Evolutionary conservation across 116 monocot species (phyloP).

Genomic region (Cymodocea nodosa): DNA sequence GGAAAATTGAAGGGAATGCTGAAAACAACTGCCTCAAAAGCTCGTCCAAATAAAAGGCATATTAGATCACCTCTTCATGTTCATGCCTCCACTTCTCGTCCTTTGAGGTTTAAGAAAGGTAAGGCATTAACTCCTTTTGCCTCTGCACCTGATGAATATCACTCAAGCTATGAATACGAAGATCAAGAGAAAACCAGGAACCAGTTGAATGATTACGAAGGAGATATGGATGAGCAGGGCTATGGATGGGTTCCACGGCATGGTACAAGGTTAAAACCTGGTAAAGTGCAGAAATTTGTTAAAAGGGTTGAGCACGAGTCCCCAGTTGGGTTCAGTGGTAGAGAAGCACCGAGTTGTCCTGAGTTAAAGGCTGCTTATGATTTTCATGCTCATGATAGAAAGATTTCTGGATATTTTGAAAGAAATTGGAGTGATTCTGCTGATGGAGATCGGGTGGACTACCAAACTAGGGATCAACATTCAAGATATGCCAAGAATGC

Average conservation of each 20-base stretch:
- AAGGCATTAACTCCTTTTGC: neutral
- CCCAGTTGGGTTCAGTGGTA: constrained; percentile 5
- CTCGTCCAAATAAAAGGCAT: constrained; percentile 4
- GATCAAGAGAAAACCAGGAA: neutral
- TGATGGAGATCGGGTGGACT: constrained; percentile 12
- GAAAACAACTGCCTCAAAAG: constrained; percentile 26
- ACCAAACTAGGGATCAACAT: neutral
- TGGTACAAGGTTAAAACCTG: constrained; percentile 15
- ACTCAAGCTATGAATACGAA: neutral
- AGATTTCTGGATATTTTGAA: constrained; percentile 6
- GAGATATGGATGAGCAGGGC: constrained; percentile 11
- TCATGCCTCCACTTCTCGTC: constrained; percentile 2
- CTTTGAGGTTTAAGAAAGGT: neutral
- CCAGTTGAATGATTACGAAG: constrained; percentile 1
- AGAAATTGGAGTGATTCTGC: constrained; percentile 10
- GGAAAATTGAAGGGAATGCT: constrained; percentile 27
- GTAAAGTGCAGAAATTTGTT: constrained; percentile 21
- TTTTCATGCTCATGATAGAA: constrained; percentile 8
- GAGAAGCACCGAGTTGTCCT: constrained; percentile 2
- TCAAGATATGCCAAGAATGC: constrained; percentile 13
- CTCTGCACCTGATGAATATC: neutral
- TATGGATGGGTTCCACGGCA: constrained; percentile 8
- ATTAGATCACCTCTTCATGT: neutral
- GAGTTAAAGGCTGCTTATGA: constrained; percentile 15
- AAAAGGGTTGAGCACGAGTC: constrained; percentile 8